Evolutionary conservation across 495 filamentous ascomycete species (phyloP).

Genomic region (Copromyces sp.): DNA sequence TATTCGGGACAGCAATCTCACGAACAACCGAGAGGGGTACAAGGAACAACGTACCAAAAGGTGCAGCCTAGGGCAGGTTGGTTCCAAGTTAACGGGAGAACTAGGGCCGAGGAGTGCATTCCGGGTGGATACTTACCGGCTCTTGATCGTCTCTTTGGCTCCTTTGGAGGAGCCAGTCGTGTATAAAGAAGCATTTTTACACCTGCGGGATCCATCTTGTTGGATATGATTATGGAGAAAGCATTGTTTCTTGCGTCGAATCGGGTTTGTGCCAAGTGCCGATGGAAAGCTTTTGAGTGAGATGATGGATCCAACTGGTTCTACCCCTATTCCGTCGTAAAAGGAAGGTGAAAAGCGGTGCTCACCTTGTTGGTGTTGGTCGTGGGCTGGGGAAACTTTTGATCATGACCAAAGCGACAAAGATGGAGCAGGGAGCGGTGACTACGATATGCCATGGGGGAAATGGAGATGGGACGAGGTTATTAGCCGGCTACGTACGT

Average conservation of each 20-base stretch:
- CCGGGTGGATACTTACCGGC: constrained; percentile 39
- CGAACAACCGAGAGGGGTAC: not conserved
- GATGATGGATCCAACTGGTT: not conserved
- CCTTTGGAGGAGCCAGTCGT: constrained; percentile 45
- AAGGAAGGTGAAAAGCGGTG: not conserved
- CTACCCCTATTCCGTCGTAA: not conserved
- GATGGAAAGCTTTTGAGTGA: not conserved
- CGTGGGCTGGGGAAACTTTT: not conserved
- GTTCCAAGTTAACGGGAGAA: constrained; percentile 5
- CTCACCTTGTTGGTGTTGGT: not conserved
- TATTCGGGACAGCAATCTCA: not conserved
- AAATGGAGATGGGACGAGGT: not conserved
- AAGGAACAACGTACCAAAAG: constrained; percentile 39
- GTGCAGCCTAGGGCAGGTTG: constrained; percentile 38
- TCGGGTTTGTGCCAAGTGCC: not conserved
- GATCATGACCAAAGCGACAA: not conserved
- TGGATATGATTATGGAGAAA: not conserved
- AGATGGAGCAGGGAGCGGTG: not conserved
- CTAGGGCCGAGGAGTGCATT: constrained; percentile 1
- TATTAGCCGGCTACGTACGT: not conserved
- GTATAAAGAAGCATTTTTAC: constrained; percentile 48
- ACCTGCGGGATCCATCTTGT: not conserved
- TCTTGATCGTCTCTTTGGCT: constrained; percentile 50
- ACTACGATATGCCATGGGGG: not conserved
- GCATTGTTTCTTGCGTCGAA: not conserved